Percentiles rank a stretch among this genome's conserved stretches.
Evolutionary conservation across 129 eudicot species (phyloP).

Genomic region (Flaveria sonorensis): DNA sequence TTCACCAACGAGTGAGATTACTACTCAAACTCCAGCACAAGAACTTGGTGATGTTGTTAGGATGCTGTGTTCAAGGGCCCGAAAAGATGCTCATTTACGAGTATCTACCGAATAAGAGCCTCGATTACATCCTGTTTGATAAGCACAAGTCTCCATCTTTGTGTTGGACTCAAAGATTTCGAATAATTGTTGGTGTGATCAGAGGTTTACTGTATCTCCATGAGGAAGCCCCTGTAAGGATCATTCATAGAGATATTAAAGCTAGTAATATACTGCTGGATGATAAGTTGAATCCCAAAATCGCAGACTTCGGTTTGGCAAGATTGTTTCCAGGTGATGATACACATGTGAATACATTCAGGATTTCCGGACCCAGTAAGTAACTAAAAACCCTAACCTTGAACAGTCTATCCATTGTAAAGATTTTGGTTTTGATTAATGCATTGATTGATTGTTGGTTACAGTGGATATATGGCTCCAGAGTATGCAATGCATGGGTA

Average conservation of each 20-base stretch:
- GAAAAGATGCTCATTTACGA: constrained; percentile 95
- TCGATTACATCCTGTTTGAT: too few species aligned
- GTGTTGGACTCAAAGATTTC: constrained; percentile 65
- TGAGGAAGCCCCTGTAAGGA: constrained; percentile 59
- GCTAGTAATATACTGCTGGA: too few species aligned
- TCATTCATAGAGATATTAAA: too few species aligned
- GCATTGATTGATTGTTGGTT: background rate
- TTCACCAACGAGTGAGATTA: constrained; percentile 85
- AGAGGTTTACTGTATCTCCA: constrained; percentile 93
- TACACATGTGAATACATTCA: constrained; percentile 71
- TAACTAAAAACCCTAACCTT: background rate
- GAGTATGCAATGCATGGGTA: constrained; percentile 54
- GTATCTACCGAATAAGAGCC: background rate
- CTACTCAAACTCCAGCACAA: constrained; percentile 74
- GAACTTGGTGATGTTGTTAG: constrained; percentile 73
- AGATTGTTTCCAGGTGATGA: constrained; percentile 91
- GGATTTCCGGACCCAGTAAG: constrained; percentile 86
- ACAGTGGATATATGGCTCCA: constrained; percentile 53
- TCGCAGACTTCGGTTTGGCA: constrained; percentile 57
- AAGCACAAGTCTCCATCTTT: constrained; percentile 32
- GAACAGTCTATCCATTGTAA: too few species aligned
- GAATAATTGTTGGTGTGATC: constrained; percentile 55
- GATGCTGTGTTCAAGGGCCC: constrained; percentile 87
- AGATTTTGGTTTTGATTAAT: background rate
- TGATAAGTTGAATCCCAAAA: too few species aligned